These are phyloP conservation scores for Aspergillus baeticus DNA, from an alignment of 495 filamentous ascomycete species.

Conservation along the genomic window DNA sequence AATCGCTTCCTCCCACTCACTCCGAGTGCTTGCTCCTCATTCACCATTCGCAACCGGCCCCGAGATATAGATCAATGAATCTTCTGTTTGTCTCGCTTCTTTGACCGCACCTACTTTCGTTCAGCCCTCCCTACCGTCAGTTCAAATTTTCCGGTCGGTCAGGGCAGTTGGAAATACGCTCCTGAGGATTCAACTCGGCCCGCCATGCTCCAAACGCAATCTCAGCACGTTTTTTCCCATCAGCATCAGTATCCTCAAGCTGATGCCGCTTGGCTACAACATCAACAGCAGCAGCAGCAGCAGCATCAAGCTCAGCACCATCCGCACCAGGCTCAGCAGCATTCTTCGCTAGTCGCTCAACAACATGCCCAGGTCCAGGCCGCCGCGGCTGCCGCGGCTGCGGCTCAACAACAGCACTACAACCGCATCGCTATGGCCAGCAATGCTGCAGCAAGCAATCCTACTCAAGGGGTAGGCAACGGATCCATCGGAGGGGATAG, in stretches of 20 bases:
- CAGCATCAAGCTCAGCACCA: slow-evolving; percentile 70
- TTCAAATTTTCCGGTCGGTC: slow-evolving; percentile 19
- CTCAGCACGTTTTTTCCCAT: slow-evolving; percentile 66
- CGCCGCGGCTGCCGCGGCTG: slow-evolving; percentile 62
- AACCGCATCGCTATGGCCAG: slow-evolving; percentile 68
- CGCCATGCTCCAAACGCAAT: slow-evolving; percentile 53
- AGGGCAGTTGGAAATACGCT: slow-evolving; percentile 24
- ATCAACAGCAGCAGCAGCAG: slow-evolving; percentile 52
- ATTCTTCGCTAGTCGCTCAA: slow-evolving; percentile 48
- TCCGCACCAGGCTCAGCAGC: slow-evolving; percentile 46
- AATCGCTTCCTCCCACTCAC: slow-evolving; percentile 9
- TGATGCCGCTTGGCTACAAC: slow-evolving; percentile 78
- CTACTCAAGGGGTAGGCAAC: slow-evolving; percentile 40
- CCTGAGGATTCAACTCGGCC: slow-evolving; percentile 36
- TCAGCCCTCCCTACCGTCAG: slow-evolving; percentile 12
- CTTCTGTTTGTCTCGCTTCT: slow-evolving; percentile 19
- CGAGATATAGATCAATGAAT: slow-evolving; percentile 20
- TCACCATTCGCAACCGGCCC: background rate
- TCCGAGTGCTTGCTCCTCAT: background rate
- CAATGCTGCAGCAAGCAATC: slow-evolving; percentile 39
- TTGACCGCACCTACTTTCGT: slow-evolving; percentile 22
- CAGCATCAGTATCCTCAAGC: slow-evolving; percentile 80
- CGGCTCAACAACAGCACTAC: slow-evolving; percentile 77
- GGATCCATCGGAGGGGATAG: slow-evolving; percentile 53
- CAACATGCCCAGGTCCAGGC: slow-evolving; percentile 60